A percentile compares a stretch with the other conserved stretches of the same genome.
phyloP scores from a whole-genome alignment of 495 filamentous ascomycete species.

The Aspergillus leporis region DNA sequence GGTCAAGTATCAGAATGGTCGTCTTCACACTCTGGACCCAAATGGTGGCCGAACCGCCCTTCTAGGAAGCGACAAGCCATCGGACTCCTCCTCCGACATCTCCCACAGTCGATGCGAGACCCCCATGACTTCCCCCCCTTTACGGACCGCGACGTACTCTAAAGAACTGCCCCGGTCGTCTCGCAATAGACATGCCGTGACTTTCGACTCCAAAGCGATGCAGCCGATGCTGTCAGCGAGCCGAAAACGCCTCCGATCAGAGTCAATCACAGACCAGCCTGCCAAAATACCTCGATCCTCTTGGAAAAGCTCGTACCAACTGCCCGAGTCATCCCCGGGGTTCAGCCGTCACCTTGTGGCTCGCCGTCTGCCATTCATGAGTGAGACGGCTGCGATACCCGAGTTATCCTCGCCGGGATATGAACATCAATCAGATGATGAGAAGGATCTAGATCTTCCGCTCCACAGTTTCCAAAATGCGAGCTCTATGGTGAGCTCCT shows the following conservation, averaged over 20 bases:
- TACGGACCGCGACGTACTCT: constrained; percentile 40
- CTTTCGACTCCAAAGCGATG: constrained; percentile 46
- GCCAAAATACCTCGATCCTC: constrained; percentile 56
- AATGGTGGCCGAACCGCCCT: constrained; percentile 56
- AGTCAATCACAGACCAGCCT: constrained; percentile 60
- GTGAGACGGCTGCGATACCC: constrained; percentile 66
- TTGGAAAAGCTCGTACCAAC: constrained; percentile 72
- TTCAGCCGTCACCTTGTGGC: constrained; percentile 30
- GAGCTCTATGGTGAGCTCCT: constrained; percentile 61
- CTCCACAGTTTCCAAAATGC: constrained; percentile 68
- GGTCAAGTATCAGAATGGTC: constrained; percentile 92
- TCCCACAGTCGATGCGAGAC: constrained; percentile 49
- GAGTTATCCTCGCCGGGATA: constrained; percentile 62
- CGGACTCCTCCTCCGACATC: constrained; percentile 76
- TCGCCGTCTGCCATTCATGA: constrained; percentile 66
- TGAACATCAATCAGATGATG: constrained; percentile 69
- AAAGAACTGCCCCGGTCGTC: constrained; percentile 49
- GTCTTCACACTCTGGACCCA: constrained; percentile 42
- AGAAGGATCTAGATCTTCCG: constrained; percentile 71
- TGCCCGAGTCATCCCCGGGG: constrained; percentile 82
- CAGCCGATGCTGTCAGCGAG: constrained; percentile 49
- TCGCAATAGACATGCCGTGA: constrained; percentile 49
- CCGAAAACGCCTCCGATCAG: constrained; percentile 69
- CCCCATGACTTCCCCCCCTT: constrained; percentile 45
- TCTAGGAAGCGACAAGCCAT: constrained; percentile 47